Percentiles rank a stretch among this genome's conserved stretches.
These are phyloP conservation scores for Sporothrix globosa DNA, from an alignment of 2,329 filamentous ascomycete species.

Conservation along the genomic window DNA sequence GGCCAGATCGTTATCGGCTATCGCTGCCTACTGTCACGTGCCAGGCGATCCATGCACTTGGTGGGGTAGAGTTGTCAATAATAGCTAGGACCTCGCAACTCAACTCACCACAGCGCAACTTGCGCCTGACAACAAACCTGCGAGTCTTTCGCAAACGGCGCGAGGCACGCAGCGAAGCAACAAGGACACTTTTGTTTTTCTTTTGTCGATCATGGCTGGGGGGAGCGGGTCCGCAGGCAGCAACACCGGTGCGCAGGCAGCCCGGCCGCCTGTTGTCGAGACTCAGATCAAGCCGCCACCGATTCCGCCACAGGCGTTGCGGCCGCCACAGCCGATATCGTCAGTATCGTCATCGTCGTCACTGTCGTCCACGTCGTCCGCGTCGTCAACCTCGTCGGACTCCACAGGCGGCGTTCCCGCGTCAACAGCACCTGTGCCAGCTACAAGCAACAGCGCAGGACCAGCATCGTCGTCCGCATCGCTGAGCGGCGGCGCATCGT, in stretches of 20 bases:
- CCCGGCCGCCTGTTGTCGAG: constrained; percentile 29
- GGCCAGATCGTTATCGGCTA: neutral
- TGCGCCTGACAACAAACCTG: neutral
- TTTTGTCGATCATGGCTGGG: constrained; percentile 12
- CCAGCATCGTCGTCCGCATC: neutral
- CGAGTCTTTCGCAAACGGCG: constrained; percentile 16
- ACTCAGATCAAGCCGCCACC: constrained; percentile 30
- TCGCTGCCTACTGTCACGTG: constrained; percentile 7
- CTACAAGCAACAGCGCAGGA: neutral
- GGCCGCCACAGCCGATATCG: neutral
- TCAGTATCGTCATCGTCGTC: no score
- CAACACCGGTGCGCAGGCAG: constrained; percentile 10
- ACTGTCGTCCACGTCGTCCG: no score
- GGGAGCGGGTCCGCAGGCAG: constrained; percentile 4
- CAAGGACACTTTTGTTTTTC: neutral
- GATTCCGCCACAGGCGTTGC: constrained; percentile 26
- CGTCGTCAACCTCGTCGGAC: neutral
- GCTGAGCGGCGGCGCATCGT: no score
- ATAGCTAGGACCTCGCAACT: neutral
- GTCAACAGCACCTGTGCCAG: neutral
- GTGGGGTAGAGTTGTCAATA: constrained; percentile 13
- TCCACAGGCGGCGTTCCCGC: neutral
- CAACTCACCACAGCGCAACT: neutral
- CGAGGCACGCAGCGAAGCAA: neutral
- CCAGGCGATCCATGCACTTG: neutral